A percentile compares a stretch with the other conserved stretches of the same genome.
These are phyloP conservation scores for Boletus nobilissimus DNA, from an alignment of 1,284 basidiomycete genomes.

Conservation along the genomic window DNA sequence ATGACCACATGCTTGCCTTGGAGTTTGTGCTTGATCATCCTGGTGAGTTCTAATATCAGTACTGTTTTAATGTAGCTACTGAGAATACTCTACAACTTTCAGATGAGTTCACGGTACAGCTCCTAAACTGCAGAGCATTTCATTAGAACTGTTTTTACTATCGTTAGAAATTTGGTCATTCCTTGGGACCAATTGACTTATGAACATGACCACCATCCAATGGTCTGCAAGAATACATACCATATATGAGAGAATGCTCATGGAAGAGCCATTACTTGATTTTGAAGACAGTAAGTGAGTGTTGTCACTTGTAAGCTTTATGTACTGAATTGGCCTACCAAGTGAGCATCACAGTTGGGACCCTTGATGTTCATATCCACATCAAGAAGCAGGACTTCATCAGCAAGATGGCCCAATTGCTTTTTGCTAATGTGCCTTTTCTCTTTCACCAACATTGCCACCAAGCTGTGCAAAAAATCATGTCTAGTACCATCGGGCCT, in stretches of 20 bases:
- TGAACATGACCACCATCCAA: neutral
- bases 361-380: neutral
- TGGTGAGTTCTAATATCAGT: too few relatives aligned
- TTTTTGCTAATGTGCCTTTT: neutral
- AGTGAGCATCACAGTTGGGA: neutral
- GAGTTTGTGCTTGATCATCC: too few relatives aligned
- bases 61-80: too few relatives aligned
- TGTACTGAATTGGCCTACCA: neutral
- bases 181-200: neutral
- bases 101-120: neutral
- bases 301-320: neutral
- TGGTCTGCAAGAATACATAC: neutral
- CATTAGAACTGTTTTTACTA: neutral
- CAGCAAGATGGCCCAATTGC: neutral
- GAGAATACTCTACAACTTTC: neutral
- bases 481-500: neutral
- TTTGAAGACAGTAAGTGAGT: neutral
- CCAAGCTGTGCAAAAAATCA: neutral
- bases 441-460: neutral
- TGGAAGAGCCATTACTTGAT: neutral
- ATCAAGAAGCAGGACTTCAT: neutral
- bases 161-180: neutral
- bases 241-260: neutral
- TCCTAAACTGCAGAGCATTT: neutral
- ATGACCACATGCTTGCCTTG: too few relatives aligned